A percentile compares a stretch with the other conserved stretches of the same genome.
These are phyloP conservation scores for Aschersonia sp. DNA, from an alignment of 2,329 filamentous ascomycete species.

Conservation along the genomic window DNA sequence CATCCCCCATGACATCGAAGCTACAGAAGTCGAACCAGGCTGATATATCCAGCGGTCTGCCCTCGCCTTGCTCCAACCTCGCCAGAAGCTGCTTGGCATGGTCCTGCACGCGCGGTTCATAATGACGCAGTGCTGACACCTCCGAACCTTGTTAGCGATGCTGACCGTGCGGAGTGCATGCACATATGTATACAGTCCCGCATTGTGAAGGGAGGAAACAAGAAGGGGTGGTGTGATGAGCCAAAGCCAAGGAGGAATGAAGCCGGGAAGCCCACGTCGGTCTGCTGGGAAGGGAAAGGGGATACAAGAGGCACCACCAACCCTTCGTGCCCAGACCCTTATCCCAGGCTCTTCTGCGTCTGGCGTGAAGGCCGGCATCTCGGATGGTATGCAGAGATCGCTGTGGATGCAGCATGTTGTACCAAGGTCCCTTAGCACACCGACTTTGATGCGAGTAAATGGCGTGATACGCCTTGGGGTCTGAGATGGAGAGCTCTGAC, in stretches of 20 bases:
- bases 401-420: slow-evolving; percentile 14
- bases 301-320: neutral
- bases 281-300: neutral
- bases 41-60: slow-evolving; percentile 12
- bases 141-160: too few species aligned
- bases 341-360: slow-evolving; percentile 19
- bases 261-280: too few species aligned
- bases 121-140: slow-evolving; percentile 3
- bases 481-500: slow-evolving; percentile 16
- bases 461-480: slow-evolving; percentile 12
- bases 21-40: slow-evolving; percentile 20
- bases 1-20: slow-evolving; percentile 26
- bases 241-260: too few species aligned
- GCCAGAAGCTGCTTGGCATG: neutral
- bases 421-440: slow-evolving; percentile 18
- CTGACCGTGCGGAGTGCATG: too few species aligned
- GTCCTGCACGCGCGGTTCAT: slow-evolving; percentile 13
- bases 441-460: slow-evolving; percentile 14
- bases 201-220: too few species aligned
- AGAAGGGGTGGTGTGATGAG: too few species aligned
- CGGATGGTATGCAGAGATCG: slow-evolving; percentile 15
- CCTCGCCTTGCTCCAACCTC: slow-evolving; percentile 9
- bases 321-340: slow-evolving; percentile 15
- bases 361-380: slow-evolving; percentile 14
- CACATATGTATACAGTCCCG: too few species aligned